Percentiles rank a stretch among this genome's conserved stretches.
Conservation (phyloP, 208 protist species). For the Trypanosoma avium region DNA sequence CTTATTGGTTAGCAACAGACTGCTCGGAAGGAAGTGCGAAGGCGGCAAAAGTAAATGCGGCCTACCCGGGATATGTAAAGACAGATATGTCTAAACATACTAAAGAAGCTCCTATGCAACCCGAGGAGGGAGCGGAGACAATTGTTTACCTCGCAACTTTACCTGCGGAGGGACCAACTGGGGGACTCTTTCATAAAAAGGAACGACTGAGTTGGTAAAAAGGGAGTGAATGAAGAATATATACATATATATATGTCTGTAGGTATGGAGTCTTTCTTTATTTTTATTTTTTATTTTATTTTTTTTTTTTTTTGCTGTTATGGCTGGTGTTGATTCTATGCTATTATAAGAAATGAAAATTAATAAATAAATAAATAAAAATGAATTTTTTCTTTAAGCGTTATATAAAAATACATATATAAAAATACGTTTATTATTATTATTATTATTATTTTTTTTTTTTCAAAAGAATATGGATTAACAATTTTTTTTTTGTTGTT, state of each 20-base stretch:
- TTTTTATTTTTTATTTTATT: slow-evolving; percentile 23
- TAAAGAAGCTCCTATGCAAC: slow-evolving; percentile 35
- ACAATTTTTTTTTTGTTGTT: slow-evolving; percentile 4
- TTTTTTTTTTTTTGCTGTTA: neutral
- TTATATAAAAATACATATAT: neutral
- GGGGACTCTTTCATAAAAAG: slow-evolving; percentile 79
- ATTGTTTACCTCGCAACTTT: slow-evolving; percentile 74
- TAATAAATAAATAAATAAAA: neutral
- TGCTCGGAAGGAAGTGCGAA: slow-evolving; percentile 37
- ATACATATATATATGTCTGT: slow-evolving; percentile 1
- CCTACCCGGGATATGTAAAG: slow-evolving; percentile 69
- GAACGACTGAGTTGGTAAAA: slow-evolving; percentile 61
- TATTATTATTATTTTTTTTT: slow-evolving; percentile 7
- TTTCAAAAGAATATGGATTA: slow-evolving; percentile 7
- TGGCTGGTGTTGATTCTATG: too few species aligned
- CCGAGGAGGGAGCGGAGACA: slow-evolving; percentile 70
- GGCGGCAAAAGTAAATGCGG: slow-evolving; percentile 27
- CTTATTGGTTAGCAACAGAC: slow-evolving; percentile 37
- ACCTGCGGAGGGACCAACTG: slow-evolving; percentile 64
- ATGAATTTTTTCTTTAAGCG: neutral
- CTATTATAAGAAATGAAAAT: neutral
- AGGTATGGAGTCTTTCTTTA: neutral
- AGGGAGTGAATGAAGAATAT: neutral
- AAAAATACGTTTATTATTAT: slow-evolving; percentile 10
- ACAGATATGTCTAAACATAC: slow-evolving; percentile 63